Conservation (phyloP, 2,329 filamentous ascomycete species). For the Paecilomyces niveus region DNA sequence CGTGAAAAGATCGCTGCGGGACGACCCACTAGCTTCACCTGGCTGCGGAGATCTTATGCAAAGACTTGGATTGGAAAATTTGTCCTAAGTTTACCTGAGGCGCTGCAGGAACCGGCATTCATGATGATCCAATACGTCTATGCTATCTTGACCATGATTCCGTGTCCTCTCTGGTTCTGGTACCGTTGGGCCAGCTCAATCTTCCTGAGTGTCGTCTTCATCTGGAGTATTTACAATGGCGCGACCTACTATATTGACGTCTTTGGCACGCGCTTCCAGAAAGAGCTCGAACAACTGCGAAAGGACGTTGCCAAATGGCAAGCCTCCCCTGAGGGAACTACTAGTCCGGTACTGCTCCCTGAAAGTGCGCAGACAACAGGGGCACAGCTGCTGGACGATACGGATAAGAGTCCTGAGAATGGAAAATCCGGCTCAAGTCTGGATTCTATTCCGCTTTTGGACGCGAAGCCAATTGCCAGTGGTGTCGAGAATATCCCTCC, state of each 20-base stretch:
- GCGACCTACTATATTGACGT: slow-evolving; percentile 98
- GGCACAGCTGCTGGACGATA: slow-evolving; percentile 14
- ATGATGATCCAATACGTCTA: slow-evolving; percentile 95
- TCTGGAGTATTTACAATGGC: slow-evolving; percentile 94
- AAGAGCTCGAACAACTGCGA: slow-evolving; percentile 83
- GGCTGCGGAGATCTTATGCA: slow-evolving; percentile 85
- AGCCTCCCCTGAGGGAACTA: slow-evolving; percentile 27
- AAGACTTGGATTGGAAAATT: slow-evolving; percentile 82
- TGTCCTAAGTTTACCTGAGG: slow-evolving; percentile 68
- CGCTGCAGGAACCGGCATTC: slow-evolving; percentile 79
- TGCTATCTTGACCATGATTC: slow-evolving; percentile 85
- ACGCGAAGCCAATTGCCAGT: slow-evolving; percentile 21
- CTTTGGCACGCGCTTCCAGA: slow-evolving; percentile 94
- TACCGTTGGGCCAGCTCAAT: slow-evolving; percentile 68
- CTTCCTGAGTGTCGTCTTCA: slow-evolving; percentile 78
- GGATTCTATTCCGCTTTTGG: slow-evolving; percentile 31
- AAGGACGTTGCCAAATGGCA: slow-evolving; percentile 88
- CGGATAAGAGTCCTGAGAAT: slow-evolving; percentile 9
- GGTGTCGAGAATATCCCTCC: slow-evolving; percentile 11
- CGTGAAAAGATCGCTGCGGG: slow-evolving; percentile 93
- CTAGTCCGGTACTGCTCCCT: slow-evolving; percentile 22
- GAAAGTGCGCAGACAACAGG: slow-evolving; percentile 14
- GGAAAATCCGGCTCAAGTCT: slow-evolving; percentile 17
- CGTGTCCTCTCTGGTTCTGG: slow-evolving; percentile 92
- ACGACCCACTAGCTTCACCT: slow-evolving; percentile 93